A percentile compares a stretch with the other conserved stretches of the same genome.
Evolutionary conservation across 805 yeast species (phyloP).

Genomic region (Metschnikowia corniflorae): DNA sequence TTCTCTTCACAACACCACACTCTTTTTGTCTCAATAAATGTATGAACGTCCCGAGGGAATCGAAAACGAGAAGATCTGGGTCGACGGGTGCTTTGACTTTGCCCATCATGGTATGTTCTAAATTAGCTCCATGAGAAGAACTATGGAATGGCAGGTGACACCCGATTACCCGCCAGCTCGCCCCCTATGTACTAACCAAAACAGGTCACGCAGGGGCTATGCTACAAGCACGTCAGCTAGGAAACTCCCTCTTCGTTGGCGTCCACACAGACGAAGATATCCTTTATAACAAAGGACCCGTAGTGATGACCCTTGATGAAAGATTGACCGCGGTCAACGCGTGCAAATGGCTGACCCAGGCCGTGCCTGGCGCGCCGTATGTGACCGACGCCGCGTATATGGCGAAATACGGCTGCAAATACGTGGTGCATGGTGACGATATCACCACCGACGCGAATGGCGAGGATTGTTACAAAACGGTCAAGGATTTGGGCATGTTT

Average conservation of each 20-base stretch:
- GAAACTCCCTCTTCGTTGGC: slow-evolving; percentile 75
- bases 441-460: slow-evolving; percentile 96
- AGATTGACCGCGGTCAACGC: slow-evolving; percentile 82
- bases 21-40: no score
- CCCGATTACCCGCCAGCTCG: neutral
- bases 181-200: neutral
- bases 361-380: slow-evolving; percentile 82
- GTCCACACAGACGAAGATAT: slow-evolving; percentile 92
- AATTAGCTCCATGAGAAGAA: no score
- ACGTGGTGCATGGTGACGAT: slow-evolving; percentile 98
- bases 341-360: slow-evolving; percentile 80
- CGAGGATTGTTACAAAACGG: slow-evolving; percentile 81
- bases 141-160: no score
- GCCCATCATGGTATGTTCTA: slow-evolving; percentile 78
- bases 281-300: slow-evolving; percentile 80
- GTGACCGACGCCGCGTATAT: slow-evolving; percentile 83
- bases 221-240: slow-evolving; percentile 85
- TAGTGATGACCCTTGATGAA: slow-evolving; percentile 83
- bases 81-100: slow-evolving; percentile 97
- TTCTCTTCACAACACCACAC: no score
- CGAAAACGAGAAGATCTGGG: slow-evolving; percentile 67
- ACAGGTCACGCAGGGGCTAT: slow-evolving; percentile 91
- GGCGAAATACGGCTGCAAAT: slow-evolving; percentile 71
- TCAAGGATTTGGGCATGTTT: slow-evolving; percentile 82
- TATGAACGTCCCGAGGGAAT: slow-evolving; percentile 41